Evolutionary conservation across 2,329 filamentous ascomycete genomes (phyloP).

Genomic region (Nemania serpens): DNA sequence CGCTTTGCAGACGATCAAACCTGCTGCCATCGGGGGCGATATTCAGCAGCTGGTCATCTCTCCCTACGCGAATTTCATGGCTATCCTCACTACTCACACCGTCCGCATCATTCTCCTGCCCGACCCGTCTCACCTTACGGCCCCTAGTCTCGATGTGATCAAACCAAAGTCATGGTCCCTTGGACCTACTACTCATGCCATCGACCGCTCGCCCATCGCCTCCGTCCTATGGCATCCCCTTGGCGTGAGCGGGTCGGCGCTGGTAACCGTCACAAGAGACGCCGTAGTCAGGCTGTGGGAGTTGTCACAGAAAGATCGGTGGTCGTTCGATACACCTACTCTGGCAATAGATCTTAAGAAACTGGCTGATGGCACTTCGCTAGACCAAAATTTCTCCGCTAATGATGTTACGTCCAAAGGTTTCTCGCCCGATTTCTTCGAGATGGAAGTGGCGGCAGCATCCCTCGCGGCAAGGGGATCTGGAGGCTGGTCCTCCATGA

Average conservation of each 20-base stretch:
- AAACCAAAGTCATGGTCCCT: constrained; percentile 87
- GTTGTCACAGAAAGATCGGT: constrained; percentile 78
- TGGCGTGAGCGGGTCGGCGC: constrained; percentile 76
- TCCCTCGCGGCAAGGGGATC: constrained; percentile 71
- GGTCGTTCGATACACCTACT: constrained; percentile 83
- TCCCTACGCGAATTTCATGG: constrained; percentile 79
- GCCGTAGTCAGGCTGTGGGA: constrained; percentile 92
- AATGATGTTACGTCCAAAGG: constrained; percentile 74
- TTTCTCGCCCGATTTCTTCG: constrained; percentile 86
- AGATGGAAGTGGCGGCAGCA: constrained; percentile 92
- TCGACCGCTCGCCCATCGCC: constrained; percentile 78
- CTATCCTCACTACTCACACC: constrained; percentile 84
- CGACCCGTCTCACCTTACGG: constrained; percentile 74
- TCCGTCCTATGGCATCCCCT: constrained; percentile 92
- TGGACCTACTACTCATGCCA: constrained; percentile 90
- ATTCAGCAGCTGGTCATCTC: constrained; percentile 87
- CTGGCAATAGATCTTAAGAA: constrained; percentile 88
- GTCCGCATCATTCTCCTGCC: constrained; percentile 87
- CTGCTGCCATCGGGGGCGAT: constrained; percentile 75
- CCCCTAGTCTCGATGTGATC: constrained; percentile 68
- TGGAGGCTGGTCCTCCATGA: constrained; percentile 95
- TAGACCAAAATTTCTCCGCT: constrained; percentile 82
- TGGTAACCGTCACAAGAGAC: constrained; percentile 88
- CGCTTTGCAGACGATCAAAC: constrained; percentile 67
- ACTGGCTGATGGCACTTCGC: constrained; percentile 79